Base-by-base conservation (phyloP, 495 filamentous ascomycete genomes). In the Sabuloglossum arenarium region DNA sequence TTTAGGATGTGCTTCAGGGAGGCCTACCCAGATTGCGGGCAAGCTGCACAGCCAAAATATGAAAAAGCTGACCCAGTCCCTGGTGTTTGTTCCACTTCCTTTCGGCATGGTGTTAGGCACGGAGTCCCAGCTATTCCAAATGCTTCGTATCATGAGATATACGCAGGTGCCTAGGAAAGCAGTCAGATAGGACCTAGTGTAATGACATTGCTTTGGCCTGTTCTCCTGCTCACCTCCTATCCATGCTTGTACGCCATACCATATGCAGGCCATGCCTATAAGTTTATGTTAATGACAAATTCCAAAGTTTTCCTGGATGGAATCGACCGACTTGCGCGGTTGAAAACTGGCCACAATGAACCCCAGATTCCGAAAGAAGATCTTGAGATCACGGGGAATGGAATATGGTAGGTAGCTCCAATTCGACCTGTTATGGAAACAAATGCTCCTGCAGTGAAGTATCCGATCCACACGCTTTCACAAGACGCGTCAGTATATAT, bases 241-340 rank as follows among this genome's bases (percentile, higher is more conserved):
- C 70, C 86, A 93, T 8, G 78, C 69, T 63, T 93, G 87, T 10
- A 91, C 86, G 42, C 88, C 88, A 60, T 93, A 94, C 84, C 85
- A 88, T 51, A 88, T 75, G 67, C 84, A 79, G 28, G 88, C 67
- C 67, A 54, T 58, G 19, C 9, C 55, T 56, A 23, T 37, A 51
- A 4, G 24, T 19, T 27, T 51, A 1, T 19, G 12, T 43, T 16
- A 39, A 19, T 37, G 34, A 28, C 19, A 19, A 56, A 27, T n/a
- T 84, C n/a, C n/a, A n/a, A n/a, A n/a, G n/a, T 82, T 94, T 91
- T 5, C 23, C 4, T 10, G 6, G 23, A 3, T 23, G 3, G 45
- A 4, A n/a, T 49, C 9, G 14, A 30, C 47, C 16, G 14, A 51
- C 47, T 87, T 12, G 86, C 85, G 34, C 89, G 76, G 63, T 94